Evolutionary conservation across 1,284 basidiomycete genomes (phyloP).

Genomic region (Phenoliferia sp.): DNA sequence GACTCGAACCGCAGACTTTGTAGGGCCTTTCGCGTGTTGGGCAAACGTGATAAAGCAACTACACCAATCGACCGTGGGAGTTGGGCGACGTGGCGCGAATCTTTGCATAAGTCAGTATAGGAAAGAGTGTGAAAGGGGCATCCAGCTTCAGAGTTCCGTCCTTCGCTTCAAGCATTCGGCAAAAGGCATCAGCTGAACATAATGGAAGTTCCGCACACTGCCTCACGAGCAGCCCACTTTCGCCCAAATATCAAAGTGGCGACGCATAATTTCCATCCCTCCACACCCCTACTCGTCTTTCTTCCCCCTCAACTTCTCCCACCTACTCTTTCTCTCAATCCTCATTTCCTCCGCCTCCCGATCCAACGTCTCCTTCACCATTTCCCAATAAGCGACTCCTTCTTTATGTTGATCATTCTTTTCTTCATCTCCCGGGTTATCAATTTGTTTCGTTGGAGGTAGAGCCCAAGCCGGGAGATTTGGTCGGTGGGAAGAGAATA

Average conservation of each 20-base stretch:
- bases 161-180: no score
- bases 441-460: background rate
- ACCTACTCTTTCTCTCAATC: slow-evolving; percentile 4
- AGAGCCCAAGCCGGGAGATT: slow-evolving; percentile 17
- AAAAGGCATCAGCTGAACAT: no score
- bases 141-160: no score
- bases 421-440: background rate
- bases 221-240: background rate
- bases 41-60: no score
- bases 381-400: slow-evolving; percentile 24
- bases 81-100: no score
- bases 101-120: no score
- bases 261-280: background rate
- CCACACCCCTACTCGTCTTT: background rate
- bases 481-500: slow-evolving; percentile 12
- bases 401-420: background rate
- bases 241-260: background rate
- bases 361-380: slow-evolving; percentile 26
- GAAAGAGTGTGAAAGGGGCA: no score
- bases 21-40: no score
- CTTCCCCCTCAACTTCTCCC: slow-evolving; percentile 5
- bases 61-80: no score
- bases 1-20: no score
- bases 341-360: slow-evolving; percentile 24
- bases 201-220: no score